These are phyloP conservation scores for Microbotryum violaceum DNA, from an alignment of 1,284 basidiomycete species.

Conservation along the genomic window DNA sequence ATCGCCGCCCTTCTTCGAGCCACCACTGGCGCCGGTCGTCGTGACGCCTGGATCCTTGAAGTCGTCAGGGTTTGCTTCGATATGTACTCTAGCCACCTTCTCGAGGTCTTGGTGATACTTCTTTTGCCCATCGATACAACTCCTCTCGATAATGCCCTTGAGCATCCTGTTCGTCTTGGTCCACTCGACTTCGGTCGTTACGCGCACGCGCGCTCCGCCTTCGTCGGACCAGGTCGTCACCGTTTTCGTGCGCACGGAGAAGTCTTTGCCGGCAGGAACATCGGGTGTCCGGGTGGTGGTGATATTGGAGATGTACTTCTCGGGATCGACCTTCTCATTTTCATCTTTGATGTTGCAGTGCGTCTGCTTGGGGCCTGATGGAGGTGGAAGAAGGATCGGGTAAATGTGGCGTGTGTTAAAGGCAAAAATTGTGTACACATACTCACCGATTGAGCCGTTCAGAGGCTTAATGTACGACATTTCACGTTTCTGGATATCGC, in stretches of 20 bases:
- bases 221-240: constrained; percentile 87
- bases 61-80: constrained; percentile 75
- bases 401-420: background rate
- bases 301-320: constrained; percentile 68
- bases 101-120: constrained; percentile 78
- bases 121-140: constrained; percentile 86
- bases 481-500: constrained; percentile 55
- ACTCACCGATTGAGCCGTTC: constrained; percentile 55
- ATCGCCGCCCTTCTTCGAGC: too few species aligned
- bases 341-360: constrained; percentile 88
- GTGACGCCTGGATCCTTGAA: constrained; percentile 39
- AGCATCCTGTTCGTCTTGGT: constrained; percentile 54
- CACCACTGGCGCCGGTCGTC: too few species aligned
- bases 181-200: constrained; percentile 95
- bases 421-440: background rate
- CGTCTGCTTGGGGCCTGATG: constrained; percentile 75
- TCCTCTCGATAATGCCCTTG: constrained; percentile 78
- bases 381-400: constrained; percentile 1
- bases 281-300: constrained; percentile 90
- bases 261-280: constrained; percentile 84
- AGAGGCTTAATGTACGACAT: constrained; percentile 96
- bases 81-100: constrained; percentile 72
- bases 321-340: constrained; percentile 66
- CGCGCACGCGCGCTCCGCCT: constrained; percentile 65
- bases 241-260: constrained; percentile 84